Percentiles rank a stretch among this genome's conserved stretches.
These are phyloP conservation scores for Gillenia trifoliata DNA, from an alignment of 306 rosid species.

Conservation along the genomic window DNA sequence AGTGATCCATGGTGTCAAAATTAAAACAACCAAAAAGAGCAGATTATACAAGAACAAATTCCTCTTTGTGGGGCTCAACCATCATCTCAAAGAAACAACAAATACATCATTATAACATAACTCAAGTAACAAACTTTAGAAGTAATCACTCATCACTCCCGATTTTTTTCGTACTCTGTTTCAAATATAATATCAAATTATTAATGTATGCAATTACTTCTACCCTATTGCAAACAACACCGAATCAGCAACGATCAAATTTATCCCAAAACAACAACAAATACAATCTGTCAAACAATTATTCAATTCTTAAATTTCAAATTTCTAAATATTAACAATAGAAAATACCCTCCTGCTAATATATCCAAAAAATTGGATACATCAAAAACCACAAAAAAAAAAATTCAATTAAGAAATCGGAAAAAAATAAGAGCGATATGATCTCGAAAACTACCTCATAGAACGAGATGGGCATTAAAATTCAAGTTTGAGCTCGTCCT, in stretches of 20 bases:
- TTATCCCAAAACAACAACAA: background rate
- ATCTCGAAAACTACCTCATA: constrained; percentile 22
- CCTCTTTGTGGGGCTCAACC: background rate
- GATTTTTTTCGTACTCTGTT: background rate
- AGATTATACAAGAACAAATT: background rate
- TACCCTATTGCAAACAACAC: background rate
- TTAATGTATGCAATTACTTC: background rate
- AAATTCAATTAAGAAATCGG: background rate
- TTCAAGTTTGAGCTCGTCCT: constrained; percentile 75
- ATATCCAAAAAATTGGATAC: background rate
- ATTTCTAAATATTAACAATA: background rate
- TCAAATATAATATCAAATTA: background rate
- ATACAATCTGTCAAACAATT: background rate
- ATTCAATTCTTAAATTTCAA: background rate
- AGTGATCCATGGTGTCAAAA: background rate
- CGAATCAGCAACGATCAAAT: background rate
- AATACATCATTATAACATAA: background rate
- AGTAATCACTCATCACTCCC: background rate
- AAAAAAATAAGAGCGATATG: background rate
- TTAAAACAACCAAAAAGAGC: background rate
- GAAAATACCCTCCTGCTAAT: background rate
- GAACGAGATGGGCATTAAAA: constrained; percentile 24
- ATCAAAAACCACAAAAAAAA: background rate
- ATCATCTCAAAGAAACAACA: background rate
- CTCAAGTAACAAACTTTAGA: background rate